These are phyloP conservation scores for Asterophora parasitica DNA, from an alignment of 768 basidiomycete genomes.

Conservation along the genomic window DNA sequence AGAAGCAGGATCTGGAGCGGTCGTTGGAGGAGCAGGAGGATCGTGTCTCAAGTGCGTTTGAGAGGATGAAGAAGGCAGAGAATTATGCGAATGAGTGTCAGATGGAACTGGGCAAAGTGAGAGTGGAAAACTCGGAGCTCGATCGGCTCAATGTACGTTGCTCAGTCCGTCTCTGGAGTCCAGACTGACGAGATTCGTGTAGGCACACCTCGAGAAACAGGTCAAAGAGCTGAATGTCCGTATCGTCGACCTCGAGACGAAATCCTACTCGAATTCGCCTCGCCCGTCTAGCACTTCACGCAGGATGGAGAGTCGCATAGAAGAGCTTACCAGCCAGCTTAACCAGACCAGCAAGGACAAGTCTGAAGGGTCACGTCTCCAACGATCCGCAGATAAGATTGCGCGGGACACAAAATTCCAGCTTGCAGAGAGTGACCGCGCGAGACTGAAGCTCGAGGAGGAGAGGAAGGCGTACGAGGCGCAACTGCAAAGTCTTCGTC, in stretches of 20 bases:
- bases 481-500: conserved; percentile 53
- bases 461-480: conserved; percentile 56
- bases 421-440: conserved; percentile 57
- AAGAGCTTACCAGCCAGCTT: conserved; percentile 64
- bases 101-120: conserved; percentile 66
- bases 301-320: conserved; percentile 64
- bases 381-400: conserved; percentile 28
- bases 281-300: conserved; percentile 51
- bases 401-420: conserved; percentile 51
- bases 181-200: not conserved
- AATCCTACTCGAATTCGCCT: conserved; percentile 62
- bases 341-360: conserved; percentile 47
- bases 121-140: conserved; percentile 78
- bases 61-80: conserved; percentile 81
- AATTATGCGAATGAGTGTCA: conserved; percentile 70
- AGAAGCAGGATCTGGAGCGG: conserved; percentile 79
- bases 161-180: conserved; percentile 1
- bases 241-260: conserved; percentile 79
- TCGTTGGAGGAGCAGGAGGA: conserved; percentile 77
- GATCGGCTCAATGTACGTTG: conserved; percentile 67
- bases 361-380: conserved; percentile 39
- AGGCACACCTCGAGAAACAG: conserved; percentile 84
- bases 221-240: conserved; percentile 80
- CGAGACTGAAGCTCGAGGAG: conserved; percentile 57
- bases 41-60: conserved; percentile 63